Conservation (phyloP, 371 early-diverging fungal species). For the Saksenaea oblongispora region DNA sequence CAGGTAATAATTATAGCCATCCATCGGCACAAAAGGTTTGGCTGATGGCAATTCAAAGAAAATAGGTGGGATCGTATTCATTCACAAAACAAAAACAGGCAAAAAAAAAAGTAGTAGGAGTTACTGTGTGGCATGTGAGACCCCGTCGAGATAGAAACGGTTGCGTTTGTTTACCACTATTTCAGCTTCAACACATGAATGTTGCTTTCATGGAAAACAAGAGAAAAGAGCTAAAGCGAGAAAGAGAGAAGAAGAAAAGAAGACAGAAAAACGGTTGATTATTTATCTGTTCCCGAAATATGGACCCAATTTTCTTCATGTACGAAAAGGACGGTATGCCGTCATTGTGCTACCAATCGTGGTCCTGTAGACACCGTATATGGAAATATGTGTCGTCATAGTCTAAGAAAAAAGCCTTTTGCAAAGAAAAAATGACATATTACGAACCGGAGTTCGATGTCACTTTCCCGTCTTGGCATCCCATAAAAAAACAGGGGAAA, state of each 20-base stretch:
- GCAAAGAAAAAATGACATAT: neutral
- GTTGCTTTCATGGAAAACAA: neutral
- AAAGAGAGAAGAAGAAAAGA: neutral
- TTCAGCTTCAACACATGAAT: neutral
- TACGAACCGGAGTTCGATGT: neutral
- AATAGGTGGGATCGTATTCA: neutral
- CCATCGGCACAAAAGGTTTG: slow-evolving; percentile 5
- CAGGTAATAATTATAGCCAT: neutral
- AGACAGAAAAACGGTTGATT: slow-evolving; percentile 1
- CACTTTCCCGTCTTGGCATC: neutral
- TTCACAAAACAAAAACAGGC: neutral
- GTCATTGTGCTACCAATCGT: neutral
- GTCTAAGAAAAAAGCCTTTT: neutral
- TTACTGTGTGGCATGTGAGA: neutral
- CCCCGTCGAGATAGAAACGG: neutral
- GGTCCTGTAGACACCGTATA: neutral
- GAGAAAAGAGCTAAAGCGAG: neutral
- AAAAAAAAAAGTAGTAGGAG: too few relatives aligned
- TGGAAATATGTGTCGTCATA: neutral
- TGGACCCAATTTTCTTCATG: neutral
- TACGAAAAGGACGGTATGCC: neutral
- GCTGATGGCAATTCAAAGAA: neutral
- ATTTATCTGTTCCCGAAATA: slow-evolving; percentile 8
- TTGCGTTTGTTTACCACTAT: slow-evolving; percentile 2
- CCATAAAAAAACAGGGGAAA: neutral